These are phyloP conservation scores for Thamnidium elegans DNA, from an alignment of 192 early-diverging fungal genomes.

Conservation along the genomic window DNA sequence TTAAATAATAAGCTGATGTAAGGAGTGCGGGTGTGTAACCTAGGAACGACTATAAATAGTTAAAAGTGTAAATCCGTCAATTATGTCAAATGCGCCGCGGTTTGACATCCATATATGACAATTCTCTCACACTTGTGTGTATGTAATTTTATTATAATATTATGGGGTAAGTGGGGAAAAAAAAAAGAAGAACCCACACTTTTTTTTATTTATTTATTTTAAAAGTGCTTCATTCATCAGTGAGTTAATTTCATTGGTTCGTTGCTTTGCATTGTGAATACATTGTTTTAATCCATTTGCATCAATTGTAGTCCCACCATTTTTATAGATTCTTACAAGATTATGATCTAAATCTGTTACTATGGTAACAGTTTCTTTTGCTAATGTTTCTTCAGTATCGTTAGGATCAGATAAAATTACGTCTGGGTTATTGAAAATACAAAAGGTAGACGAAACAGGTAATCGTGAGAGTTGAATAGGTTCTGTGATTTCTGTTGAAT, in stretches of 20 bases:
- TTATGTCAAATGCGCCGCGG: slow-evolving; percentile 13
- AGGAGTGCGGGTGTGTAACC: too few relatives aligned
- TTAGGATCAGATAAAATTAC: slow-evolving; percentile 65
- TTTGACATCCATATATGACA: slow-evolving; percentile 12
- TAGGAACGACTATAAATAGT: not conserved
- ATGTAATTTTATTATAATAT: too few relatives aligned
- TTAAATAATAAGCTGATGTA: too few relatives aligned
- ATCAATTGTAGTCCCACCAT: slow-evolving; percentile 48
- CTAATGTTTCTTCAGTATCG: slow-evolving; percentile 62
- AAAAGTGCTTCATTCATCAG: slow-evolving; percentile 10
- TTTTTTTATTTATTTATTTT: not conserved
- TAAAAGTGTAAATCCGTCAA: not conserved
- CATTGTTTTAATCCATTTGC: slow-evolving; percentile 43
- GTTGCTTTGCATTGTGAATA: slow-evolving; percentile 42
- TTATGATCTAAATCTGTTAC: slow-evolving; percentile 55
- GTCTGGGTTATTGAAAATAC: slow-evolving; percentile 57
- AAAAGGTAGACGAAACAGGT: slow-evolving; percentile 62
- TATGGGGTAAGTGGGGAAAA: too few relatives aligned
- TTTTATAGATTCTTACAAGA: slow-evolving; percentile 51
- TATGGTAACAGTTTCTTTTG: slow-evolving; percentile 51
- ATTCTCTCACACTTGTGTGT: slow-evolving; percentile 12
- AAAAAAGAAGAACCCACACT: not conserved
- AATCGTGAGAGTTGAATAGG: slow-evolving; percentile 48
- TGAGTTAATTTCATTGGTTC: slow-evolving; percentile 39
- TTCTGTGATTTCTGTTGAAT: slow-evolving; percentile 36